Conservation (phyloP, 1,284 basidiomycete genomes). For the Cronartium quercuum region DNA sequence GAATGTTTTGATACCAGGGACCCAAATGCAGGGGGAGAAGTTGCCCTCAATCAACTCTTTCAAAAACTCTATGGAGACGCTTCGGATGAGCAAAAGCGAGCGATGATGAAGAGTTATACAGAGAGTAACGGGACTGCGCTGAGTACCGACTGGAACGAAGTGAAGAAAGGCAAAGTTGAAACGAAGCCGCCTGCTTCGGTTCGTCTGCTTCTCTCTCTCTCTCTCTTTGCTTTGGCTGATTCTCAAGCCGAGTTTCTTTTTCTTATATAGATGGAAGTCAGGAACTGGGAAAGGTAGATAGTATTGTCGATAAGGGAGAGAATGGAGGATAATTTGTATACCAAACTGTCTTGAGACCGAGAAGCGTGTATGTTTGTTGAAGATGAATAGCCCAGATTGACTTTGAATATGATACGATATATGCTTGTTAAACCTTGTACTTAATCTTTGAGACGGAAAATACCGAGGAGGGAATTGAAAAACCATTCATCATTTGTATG, state of each 20-base stretch:
- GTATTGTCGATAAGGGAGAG: too few relatives aligned
- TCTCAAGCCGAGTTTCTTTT: neutral
- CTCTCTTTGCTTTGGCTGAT: neutral
- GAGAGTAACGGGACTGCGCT: slow-evolving; percentile 76
- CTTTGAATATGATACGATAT: too few relatives aligned
- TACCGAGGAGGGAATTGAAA: too few relatives aligned
- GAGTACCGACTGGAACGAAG: slow-evolving; percentile 88
- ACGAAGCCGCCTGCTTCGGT: slow-evolving; percentile 21
- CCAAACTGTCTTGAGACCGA: too few relatives aligned
- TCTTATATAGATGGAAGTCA: neutral
- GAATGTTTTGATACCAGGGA: slow-evolving; percentile 51
- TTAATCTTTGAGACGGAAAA: too few relatives aligned
- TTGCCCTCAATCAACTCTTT: slow-evolving; percentile 48
- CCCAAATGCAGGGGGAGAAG: slow-evolving; percentile 74
- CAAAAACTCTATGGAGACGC: slow-evolving; percentile 63
- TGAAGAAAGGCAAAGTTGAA: slow-evolving; percentile 61
- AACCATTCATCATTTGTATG: too few relatives aligned
- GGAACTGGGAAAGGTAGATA: neutral
- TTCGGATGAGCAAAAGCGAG: slow-evolving; percentile 72
- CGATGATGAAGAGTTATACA: slow-evolving; percentile 92
- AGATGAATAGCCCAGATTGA: too few relatives aligned
- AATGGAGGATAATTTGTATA: too few relatives aligned
- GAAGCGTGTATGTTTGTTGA: too few relatives aligned
- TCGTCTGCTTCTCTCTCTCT: neutral
- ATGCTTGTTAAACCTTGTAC: too few relatives aligned